Conservation (phyloP, 192 early-diverging fungal species). For the Gonapodya prolifera region DNA sequence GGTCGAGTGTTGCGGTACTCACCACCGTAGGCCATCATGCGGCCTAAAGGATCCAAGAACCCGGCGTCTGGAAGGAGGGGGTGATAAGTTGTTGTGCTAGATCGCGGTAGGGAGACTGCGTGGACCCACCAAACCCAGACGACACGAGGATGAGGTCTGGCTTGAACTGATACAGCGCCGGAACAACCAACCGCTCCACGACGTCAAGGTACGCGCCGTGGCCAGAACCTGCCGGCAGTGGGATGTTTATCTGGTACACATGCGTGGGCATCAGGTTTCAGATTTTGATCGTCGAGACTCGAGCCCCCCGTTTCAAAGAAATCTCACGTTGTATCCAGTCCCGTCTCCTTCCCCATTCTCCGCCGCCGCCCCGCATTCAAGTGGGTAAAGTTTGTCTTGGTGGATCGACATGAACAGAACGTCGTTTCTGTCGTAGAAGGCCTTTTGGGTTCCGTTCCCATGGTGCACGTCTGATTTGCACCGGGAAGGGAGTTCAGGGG, state of each 20-base stretch:
- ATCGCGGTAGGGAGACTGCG: no score
- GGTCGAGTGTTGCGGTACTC: neutral
- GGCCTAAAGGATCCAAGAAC: neutral
- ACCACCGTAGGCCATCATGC: neutral
- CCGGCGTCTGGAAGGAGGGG: neutral
- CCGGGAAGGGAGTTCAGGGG: no score
- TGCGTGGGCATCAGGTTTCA: neutral
- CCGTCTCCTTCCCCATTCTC: conserved; percentile 3
- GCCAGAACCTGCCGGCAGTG: conserved; percentile 1
- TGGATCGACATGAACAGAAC: conserved; percentile 4
- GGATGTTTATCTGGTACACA: neutral
- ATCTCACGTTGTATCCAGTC: neutral
- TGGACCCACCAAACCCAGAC: neutral
- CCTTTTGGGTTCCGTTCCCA: conserved; percentile 4
- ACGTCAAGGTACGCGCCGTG: neutral
- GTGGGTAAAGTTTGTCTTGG: conserved; percentile 2
- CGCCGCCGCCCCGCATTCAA: neutral
- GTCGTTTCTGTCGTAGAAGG: neutral
- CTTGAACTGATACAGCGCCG: neutral
- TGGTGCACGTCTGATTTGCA: conserved; percentile 2
- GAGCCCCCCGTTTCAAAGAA: neutral
- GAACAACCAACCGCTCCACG: conserved; percentile 1
- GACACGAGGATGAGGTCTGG: neutral
- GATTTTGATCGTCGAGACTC: neutral
- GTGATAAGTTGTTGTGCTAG: no score